Evolutionary conservation across 345 rosid species (phyloP), one percentile per base, ranked within the genome.

Genomic region (Pugionium dolabratum): DNA sequence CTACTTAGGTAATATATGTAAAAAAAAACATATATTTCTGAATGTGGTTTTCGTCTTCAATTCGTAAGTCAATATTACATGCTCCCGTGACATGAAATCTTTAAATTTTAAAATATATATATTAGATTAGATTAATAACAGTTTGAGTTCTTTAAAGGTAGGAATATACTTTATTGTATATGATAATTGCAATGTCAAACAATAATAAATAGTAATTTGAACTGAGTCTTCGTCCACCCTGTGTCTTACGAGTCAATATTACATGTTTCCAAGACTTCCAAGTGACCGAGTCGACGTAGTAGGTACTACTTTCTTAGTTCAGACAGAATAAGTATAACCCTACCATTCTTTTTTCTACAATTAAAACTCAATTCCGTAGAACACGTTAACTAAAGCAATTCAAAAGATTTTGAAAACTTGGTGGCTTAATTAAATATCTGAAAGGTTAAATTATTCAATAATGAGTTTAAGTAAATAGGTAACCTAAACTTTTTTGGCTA

Each of bases 151-250:
- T 18, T 6, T 50, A n/a, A 32, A 18, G 5, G 41, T 26, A 42
- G 36, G 30, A 59, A 33, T 51, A 49, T 49, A 50, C 26, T 41
- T 69, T 42, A 8, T 42, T 33, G 8, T 35, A 43, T 61, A 35
- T 44, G 42, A 44, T 53, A 54, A 40, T 62, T 54, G 50, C 43
- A 54, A 54, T 54, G 75, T 62, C 75, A 71, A 71, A 54, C 29
- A 37, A 37, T 46, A 18, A 46, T 46, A 31, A 6, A 32, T 6
- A 31, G 51, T 7, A 5, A 10, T 9, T 40, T 39, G 59, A 71
- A 41, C 65, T 27, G 39, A 52, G 70, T 64, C 75, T 71, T 63
- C 40, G 59, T 64, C 70, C 41, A 28, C 62, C 18, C 41, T 3
- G 6, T 61, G 18, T 44, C 42, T 18, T 37, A 36, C 56, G 32